These are phyloP conservation scores for Plantago lanceolata DNA, from an alignment of 305 asterid species.

Conservation along the genomic window DNA sequence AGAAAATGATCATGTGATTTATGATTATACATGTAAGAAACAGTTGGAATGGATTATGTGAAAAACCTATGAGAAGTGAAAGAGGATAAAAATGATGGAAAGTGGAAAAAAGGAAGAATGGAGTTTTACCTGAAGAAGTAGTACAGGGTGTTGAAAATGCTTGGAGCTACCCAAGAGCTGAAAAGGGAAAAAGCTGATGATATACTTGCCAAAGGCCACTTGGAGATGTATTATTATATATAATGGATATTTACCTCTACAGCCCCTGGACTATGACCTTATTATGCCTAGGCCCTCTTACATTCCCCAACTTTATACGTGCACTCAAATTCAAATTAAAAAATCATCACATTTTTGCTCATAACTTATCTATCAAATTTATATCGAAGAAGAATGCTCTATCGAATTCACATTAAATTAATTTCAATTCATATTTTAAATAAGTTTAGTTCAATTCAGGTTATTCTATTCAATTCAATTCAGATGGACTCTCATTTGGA, in stretches of 20 bases:
- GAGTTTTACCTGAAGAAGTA: constrained; percentile 3
- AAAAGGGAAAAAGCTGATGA: constrained; percentile 7
- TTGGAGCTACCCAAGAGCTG: constrained; percentile 15
- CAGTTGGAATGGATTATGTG: not conserved
- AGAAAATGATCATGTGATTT: not conserved
- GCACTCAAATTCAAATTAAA: too few relatives aligned
- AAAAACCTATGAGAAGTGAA: not conserved
- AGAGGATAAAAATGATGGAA: constrained; percentile 7
- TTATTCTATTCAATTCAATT: too few relatives aligned
- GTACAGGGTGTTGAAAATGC: not conserved
- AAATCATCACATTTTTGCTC: too few relatives aligned
- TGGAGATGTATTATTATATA: not conserved
- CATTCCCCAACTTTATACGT: too few relatives aligned
- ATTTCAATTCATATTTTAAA: too few relatives aligned
- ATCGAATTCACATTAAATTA: too few relatives aligned
- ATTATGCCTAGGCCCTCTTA: too few relatives aligned
- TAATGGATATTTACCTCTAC: not conserved
- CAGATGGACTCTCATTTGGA: too few relatives aligned
- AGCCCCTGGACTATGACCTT: too few relatives aligned
- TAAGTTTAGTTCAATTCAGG: too few relatives aligned
- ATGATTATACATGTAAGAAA: not conserved
- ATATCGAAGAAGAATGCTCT: too few relatives aligned
- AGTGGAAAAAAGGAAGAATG: not conserved
- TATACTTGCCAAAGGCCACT: constrained; percentile 14
- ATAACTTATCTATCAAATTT: too few relatives aligned